phyloP scores from a whole-genome alignment of 345 rosid genomes.

The Cochlearia excelsa region DNA sequence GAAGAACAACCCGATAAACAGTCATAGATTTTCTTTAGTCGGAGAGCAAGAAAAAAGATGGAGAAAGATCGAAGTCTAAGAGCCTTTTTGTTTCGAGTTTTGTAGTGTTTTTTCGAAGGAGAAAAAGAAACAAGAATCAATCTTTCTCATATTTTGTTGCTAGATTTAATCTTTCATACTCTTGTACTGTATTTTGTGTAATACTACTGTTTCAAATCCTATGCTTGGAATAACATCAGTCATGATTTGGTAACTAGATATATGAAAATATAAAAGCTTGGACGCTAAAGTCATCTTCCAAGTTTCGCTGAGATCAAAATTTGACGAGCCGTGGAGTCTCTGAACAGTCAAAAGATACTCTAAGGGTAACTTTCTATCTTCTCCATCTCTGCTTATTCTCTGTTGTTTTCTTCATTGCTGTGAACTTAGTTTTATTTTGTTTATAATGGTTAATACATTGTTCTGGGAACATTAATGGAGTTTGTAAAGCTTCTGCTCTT shows the following conservation, averaged over 20 bases:
- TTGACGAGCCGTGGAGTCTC: conserved; percentile 58
- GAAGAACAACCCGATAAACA: conserved; percentile 44
- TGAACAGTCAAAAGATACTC: conserved; percentile 45
- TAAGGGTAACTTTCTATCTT: conserved; percentile 44
- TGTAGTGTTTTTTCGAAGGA: conserved; percentile 19
- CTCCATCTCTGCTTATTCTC: neutral
- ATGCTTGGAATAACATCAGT: neutral
- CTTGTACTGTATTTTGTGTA: conserved; percentile 15
- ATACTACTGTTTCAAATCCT: conserved; percentile 1
- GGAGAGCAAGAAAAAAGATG: neutral
- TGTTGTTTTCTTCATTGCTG: neutral
- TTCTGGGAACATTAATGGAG: conserved; percentile 76
- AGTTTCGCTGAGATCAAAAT: conserved; percentile 80
- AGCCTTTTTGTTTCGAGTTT: conserved; percentile 28
- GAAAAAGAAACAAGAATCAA: neutral
- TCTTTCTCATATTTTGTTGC: conserved; percentile 13
- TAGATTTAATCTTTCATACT: conserved; percentile 18
- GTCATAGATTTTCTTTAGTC: conserved; percentile 26
- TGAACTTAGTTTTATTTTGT: conserved; percentile 1
- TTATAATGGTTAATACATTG: conserved; percentile 51
- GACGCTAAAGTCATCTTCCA: conserved; percentile 58
- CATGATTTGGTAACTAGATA: no score
- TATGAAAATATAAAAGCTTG: no score
- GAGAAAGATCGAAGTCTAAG: conserved; percentile 15
- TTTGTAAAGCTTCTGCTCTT: conserved; percentile 66